phyloP scores from a whole-genome alignment of 768 basidiomycete species.

The Lentinula guzmanii region DNA sequence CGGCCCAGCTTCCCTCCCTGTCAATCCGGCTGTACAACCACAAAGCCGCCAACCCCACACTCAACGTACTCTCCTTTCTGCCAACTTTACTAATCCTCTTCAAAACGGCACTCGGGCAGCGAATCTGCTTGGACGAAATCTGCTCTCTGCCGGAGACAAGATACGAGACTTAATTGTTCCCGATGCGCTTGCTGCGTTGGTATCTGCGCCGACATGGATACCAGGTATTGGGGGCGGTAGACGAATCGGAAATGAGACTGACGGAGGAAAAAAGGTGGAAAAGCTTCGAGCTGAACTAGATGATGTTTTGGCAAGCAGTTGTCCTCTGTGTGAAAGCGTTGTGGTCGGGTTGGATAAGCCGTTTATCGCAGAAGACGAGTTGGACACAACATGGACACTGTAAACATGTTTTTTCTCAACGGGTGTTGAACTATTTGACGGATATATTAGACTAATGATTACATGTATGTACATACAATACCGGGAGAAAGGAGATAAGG shows the following conservation, averaged over 20 bases:
- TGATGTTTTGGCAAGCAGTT: constrained; percentile 80
- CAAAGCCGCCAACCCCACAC: constrained; percentile 36
- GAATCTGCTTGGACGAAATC: constrained; percentile 66
- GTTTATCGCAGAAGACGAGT: constrained; percentile 76
- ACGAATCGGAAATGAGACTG: constrained; percentile 42
- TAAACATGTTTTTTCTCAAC: constrained; percentile 21
- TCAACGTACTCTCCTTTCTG: constrained; percentile 67
- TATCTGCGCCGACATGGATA: constrained; percentile 76
- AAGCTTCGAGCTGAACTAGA: constrained; percentile 81
- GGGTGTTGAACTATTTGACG: not conserved
- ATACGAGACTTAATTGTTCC: constrained; percentile 91
- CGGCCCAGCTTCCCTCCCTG: constrained; percentile 20
- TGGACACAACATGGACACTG: constrained; percentile 72
- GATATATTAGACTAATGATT: not conserved
- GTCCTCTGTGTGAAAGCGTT: constrained; percentile 91
- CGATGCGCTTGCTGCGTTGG: constrained; percentile 82
- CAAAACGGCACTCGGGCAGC: constrained; percentile 63
- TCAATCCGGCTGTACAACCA: constrained; percentile 17
- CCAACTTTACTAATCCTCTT: constrained; percentile 60
- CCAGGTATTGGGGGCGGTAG: constrained; percentile 57
- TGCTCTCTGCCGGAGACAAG: constrained; percentile 85
- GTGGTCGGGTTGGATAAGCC: constrained; percentile 81
- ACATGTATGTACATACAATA: not conserved
- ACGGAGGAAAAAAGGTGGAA: constrained; percentile 58
- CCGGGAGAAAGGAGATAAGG: not conserved